Percentiles rank a stretch among this genome's conserved stretches.
Evolutionary conservation across 2,329 filamentous ascomycete species (phyloP).

Genomic region (Fusarium incarnatum): DNA sequence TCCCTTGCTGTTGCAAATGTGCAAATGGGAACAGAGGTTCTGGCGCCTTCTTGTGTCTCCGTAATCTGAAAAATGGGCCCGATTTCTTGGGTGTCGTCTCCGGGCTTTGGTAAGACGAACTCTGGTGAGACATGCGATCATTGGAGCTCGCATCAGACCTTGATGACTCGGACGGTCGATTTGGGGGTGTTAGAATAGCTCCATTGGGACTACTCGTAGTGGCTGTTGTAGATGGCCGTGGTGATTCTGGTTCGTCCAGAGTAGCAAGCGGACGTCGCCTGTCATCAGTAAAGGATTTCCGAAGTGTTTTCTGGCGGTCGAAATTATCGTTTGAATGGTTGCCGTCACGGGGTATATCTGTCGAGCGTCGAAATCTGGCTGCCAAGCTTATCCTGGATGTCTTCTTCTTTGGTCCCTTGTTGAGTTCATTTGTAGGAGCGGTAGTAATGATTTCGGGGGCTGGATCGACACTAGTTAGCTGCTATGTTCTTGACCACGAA

Average conservation of each 20-base stretch:
- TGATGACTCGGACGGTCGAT: slow-evolving; percentile 77
- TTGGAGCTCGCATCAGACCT: slow-evolving; percentile 86
- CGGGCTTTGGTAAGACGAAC: slow-evolving; percentile 68
- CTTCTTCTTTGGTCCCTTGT: slow-evolving; percentile 64
- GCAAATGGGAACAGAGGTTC: slow-evolving; percentile 86
- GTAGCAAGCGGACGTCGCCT: slow-evolving; percentile 49
- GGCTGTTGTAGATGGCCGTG: slow-evolving; percentile 48
- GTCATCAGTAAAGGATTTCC: slow-evolving; percentile 61
- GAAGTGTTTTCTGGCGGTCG: slow-evolving; percentile 39
- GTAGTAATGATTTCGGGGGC: slow-evolving; percentile 88
- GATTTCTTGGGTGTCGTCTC: slow-evolving; percentile 70
- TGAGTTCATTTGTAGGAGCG: slow-evolving; percentile 79
- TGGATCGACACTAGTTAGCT: slow-evolving; percentile 49
- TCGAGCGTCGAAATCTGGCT: slow-evolving; percentile 64
- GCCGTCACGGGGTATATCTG: slow-evolving; percentile 57
- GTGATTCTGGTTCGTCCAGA: slow-evolving; percentile 67
- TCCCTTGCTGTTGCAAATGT: slow-evolving; percentile 80
- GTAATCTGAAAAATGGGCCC: slow-evolving; percentile 84
- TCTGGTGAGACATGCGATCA: slow-evolving; percentile 69
- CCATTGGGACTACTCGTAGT: slow-evolving; percentile 46
- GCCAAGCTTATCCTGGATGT: slow-evolving; percentile 66
- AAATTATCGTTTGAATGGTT: slow-evolving; percentile 22
- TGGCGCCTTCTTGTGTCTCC: slow-evolving; percentile 79
- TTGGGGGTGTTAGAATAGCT: slow-evolving; percentile 61
- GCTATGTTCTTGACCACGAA: slow-evolving; percentile 2